phyloP scores from a whole-genome alignment of 441 rosid species.

The Bocquillonia castaneifolia region DNA sequence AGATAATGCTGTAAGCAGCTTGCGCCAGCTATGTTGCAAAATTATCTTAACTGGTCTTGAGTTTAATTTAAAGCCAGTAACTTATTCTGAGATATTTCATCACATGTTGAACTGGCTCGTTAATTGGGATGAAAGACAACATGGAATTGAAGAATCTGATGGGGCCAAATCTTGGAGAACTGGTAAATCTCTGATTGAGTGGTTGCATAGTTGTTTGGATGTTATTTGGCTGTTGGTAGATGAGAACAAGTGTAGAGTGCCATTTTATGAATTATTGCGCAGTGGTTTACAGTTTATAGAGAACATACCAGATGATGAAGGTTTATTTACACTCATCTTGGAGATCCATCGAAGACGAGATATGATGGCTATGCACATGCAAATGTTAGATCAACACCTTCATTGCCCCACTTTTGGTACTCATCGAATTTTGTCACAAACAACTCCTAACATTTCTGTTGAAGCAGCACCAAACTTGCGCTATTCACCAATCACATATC shows the following conservation, averaged over 20 bases:
- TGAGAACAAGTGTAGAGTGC: conserved; percentile 77
- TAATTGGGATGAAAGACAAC: conserved; percentile 85
- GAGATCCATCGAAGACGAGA: conserved; percentile 96
- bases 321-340: conserved; percentile 77
- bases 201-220: conserved; percentile 90
- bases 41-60: conserved; percentile 72
- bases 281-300: conserved; percentile 94
- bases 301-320: conserved; percentile 91
- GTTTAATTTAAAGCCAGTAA: conserved; percentile 67
- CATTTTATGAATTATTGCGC: conserved; percentile 87
- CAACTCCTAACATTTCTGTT: conserved; percentile 61
- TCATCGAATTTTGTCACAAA: conserved; percentile 64
- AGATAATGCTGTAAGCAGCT: conserved; percentile 63
- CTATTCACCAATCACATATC: conserved; percentile 89
- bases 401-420: conserved; percentile 98
- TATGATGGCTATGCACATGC: conserved; percentile 97
- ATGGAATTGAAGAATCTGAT: conserved; percentile 55
- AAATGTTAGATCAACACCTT: conserved; percentile 95
- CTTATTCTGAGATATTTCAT: conserved; percentile 72
- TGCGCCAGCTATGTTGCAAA: conserved; percentile 87
- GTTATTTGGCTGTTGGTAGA: conserved; percentile 90
- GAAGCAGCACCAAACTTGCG: conserved; percentile 71
- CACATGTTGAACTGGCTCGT: conserved; percentile 89
- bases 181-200: conserved; percentile 67
- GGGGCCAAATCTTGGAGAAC: conserved; percentile 57